Percentiles rank a stretch among this genome's conserved stretches.
Conservation (phyloP, 2,329 filamentous ascomycete species). For the Hirsutella thompsonii region DNA sequence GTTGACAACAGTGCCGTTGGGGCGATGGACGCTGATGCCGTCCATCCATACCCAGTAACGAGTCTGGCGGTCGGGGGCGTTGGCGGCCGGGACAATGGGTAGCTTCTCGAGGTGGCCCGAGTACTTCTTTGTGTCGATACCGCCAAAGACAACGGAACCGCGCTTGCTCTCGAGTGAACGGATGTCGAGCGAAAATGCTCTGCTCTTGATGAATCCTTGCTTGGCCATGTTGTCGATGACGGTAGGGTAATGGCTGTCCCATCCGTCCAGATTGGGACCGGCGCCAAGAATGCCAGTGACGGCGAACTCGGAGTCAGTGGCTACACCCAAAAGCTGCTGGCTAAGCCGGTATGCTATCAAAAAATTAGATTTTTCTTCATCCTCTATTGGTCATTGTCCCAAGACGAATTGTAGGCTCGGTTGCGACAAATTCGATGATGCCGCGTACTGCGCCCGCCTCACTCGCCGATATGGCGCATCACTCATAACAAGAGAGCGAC, state of each 20-base stretch:
- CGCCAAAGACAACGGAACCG: conserved; percentile 36
- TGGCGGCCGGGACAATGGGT: conserved; percentile 35
- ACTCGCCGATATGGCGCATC: not conserved
- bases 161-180: conserved; percentile 16
- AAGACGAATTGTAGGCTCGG: too few relatives aligned
- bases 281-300: conserved; percentile 21
- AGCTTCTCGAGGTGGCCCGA: conserved; percentile 38
- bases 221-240: conserved; percentile 20
- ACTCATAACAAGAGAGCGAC: conserved; percentile 1
- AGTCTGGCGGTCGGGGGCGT: conserved; percentile 19
- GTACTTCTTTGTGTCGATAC: conserved; percentile 43
- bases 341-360: conserved; percentile 14
- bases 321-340: conserved; percentile 24
- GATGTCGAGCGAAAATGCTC: conserved; percentile 22
- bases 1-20: conserved; percentile 23
- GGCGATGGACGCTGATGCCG: conserved; percentile 19
- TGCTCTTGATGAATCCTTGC: conserved; percentile 23
- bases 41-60: conserved; percentile 30
- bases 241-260: conserved; percentile 19
- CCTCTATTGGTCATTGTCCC: too few relatives aligned
- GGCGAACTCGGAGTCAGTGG: conserved; percentile 15
- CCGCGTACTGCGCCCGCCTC: too few relatives aligned
- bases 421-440: too few relatives aligned
- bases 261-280: conserved; percentile 19
- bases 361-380: too few relatives aligned